Conservation (phyloP, 257 asterid genomes). For the Solanum medicagineum region DNA sequence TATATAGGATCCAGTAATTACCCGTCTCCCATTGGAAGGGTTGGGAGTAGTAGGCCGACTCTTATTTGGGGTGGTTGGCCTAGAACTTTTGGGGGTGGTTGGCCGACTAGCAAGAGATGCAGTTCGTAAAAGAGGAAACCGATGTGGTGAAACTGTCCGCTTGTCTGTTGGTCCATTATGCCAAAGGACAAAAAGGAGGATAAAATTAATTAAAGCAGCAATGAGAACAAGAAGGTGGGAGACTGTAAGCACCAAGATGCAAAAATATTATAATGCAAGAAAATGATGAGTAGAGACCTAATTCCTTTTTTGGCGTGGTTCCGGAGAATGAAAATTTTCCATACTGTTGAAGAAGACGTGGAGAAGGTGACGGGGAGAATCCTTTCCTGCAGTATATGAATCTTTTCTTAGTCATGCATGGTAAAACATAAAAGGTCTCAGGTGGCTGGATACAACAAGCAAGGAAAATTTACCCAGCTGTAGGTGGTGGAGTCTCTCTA, state of each 20-base stretch:
- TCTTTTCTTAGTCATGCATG: not conserved
- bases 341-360: constrained; percentile 21
- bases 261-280: not conserved
- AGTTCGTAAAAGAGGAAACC: constrained; percentile 74
- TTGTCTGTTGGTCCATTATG: constrained; percentile 27
- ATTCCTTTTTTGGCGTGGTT: constrained; percentile 33
- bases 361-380: constrained; percentile 20
- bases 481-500: constrained; percentile 49
- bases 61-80: constrained; percentile 54
- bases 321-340: constrained; percentile 50
- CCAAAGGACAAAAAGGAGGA: constrained; percentile 3
- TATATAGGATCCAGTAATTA: not conserved
- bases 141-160: constrained; percentile 66
- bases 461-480: constrained; percentile 29
- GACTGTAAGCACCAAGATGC: not conserved
- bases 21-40: constrained; percentile 48
- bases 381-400: constrained; percentile 32
- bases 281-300: constrained; percentile 31
- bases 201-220: not conserved
- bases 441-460: not conserved
- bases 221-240: not conserved
- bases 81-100: constrained; percentile 60
- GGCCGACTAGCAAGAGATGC: constrained; percentile 64
- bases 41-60: constrained; percentile 72
- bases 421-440: not conserved